Evolutionary conservation across 2,329 filamentous ascomycete genomes (phyloP).

Genomic region (Cladosporium oxysporum): DNA sequence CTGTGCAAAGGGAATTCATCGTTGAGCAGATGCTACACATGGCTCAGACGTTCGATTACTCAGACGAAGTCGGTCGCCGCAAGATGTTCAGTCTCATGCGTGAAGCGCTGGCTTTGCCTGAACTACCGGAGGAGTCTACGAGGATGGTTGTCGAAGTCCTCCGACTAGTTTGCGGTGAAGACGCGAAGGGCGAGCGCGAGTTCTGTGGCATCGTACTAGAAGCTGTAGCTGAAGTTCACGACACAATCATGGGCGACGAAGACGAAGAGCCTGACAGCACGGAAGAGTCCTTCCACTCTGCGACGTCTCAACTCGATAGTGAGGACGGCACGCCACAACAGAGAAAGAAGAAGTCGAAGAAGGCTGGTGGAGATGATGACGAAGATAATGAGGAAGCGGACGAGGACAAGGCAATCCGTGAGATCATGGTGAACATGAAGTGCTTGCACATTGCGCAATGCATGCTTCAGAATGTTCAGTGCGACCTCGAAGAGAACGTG

Average conservation of each 20-base stretch:
- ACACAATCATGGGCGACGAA: slow-evolving; percentile 75
- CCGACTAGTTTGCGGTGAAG: slow-evolving; percentile 76
- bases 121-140: slow-evolving; percentile 89
- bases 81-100: slow-evolving; percentile 94
- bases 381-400: slow-evolving; percentile 58
- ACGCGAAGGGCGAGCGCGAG: slow-evolving; percentile 73
- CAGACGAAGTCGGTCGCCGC: slow-evolving; percentile 90
- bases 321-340: slow-evolving; percentile 51
- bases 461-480: slow-evolving; percentile 91
- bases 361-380: slow-evolving; percentile 61
- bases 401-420: slow-evolving; percentile 74
- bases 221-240: slow-evolving; percentile 93
- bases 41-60: slow-evolving; percentile 88
- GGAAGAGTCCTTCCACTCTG: slow-evolving; percentile 89
- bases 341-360: slow-evolving; percentile 45
- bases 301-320: slow-evolving; percentile 78
- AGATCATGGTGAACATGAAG: slow-evolving; percentile 98
- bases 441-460: slow-evolving; percentile 96
- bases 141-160: slow-evolving; percentile 82
- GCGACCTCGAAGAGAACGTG: slow-evolving; percentile 83
- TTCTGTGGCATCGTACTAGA: slow-evolving; percentile 87
- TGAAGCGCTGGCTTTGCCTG: slow-evolving; percentile 79
- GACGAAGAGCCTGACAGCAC: slow-evolving; percentile 49
- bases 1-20: slow-evolving; percentile 89
- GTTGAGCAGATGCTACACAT: slow-evolving; percentile 95